Percentiles rank a stretch among this genome's conserved stretches.
Evolutionary conservation across 2,329 filamentous ascomycete species (phyloP).

Genomic region (Chaetomium sp.): DNA sequence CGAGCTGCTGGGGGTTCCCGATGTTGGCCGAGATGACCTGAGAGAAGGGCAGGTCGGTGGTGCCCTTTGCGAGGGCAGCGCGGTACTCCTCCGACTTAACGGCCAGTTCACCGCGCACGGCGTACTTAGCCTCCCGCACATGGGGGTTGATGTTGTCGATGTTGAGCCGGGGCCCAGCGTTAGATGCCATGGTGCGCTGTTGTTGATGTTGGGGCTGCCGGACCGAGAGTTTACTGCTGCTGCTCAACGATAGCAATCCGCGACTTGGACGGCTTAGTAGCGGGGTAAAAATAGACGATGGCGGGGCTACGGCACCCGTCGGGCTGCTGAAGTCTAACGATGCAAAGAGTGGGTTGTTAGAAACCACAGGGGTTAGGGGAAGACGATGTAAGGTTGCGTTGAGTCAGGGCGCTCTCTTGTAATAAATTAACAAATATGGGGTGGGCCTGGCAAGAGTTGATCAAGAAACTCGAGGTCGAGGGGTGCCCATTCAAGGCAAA

Average conservation of each 20-base stretch:
- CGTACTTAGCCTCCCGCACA: conserved; percentile 84
- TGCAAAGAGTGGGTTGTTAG: conserved; percentile 15
- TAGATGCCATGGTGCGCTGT: conserved; percentile 32
- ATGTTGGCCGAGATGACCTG: conserved; percentile 96
- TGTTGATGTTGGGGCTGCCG: conserved; percentile 13
- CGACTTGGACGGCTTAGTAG: conserved; percentile 9
- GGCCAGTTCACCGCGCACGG: conserved; percentile 91
- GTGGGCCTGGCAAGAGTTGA: no score
- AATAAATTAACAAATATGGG: no score
- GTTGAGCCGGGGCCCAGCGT: conserved; percentile 47
- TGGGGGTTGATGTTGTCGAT: conserved; percentile 89
- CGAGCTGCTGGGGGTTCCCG: conserved; percentile 96
- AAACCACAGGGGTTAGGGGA: conserved; percentile 8
- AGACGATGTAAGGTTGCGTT: not conserved
- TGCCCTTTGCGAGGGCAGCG: conserved; percentile 58
- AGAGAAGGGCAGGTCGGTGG: conserved; percentile 67
- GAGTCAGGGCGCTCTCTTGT: not conserved
- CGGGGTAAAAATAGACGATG: conserved; percentile 14
- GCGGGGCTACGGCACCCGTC: conserved; percentile 15
- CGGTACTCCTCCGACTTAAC: conserved; percentile 90
- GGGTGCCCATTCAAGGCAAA: no score
- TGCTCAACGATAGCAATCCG: conserved; percentile 4
- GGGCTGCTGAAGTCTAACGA: conserved; percentile 15
- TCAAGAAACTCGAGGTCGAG: no score
- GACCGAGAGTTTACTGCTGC: not conserved